Percentiles rank a stretch among this genome's conserved stretches.
Conservation (phyloP, 176 grass and related monocot genomes). For the Cenchrus purpureus region DNA sequence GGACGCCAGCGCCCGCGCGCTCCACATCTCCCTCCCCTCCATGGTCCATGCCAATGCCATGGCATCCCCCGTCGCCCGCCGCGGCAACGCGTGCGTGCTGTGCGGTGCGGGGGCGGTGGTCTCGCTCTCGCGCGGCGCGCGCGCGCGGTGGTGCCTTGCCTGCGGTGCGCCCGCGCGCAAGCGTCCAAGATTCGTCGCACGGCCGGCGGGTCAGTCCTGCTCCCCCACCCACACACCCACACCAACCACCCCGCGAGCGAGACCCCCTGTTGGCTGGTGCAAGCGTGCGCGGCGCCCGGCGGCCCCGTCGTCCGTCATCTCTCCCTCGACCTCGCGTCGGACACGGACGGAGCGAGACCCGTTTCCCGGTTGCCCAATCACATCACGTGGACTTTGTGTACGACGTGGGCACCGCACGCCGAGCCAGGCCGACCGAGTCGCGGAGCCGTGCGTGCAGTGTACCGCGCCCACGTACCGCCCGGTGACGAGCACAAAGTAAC, state of each 20-base stretch:
- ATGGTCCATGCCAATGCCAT: too few relatives aligned
- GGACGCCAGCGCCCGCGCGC: neutral
- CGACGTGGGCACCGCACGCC: too few relatives aligned
- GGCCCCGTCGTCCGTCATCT: neutral
- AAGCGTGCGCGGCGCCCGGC: too few relatives aligned
- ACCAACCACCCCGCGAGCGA: neutral
- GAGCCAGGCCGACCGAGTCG: too few relatives aligned
- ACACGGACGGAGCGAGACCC: neutral
- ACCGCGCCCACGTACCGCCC: too few relatives aligned
- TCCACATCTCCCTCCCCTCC: too few relatives aligned
- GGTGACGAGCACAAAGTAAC: too few relatives aligned
- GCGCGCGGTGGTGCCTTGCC: neutral
- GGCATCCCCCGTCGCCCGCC: too few relatives aligned
- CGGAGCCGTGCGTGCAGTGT: too few relatives aligned
- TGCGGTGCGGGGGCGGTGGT: too few relatives aligned
- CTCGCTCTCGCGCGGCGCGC: too few relatives aligned
- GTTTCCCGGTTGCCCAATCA: neutral
- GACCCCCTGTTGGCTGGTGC: neutral
- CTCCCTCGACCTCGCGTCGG: neutral
- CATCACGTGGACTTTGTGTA: neutral
- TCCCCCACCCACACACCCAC: neutral
- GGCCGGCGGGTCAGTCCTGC: neutral
- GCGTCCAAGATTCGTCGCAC: slow-evolving; percentile 35
- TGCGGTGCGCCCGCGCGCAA: neutral
- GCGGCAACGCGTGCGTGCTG: neutral